A percentile compares a stretch with the other conserved stretches of the same genome.
These are phyloP conservation scores for Starmerella geochares DNA, from an alignment of 805 yeast genomes.

Conservation along the genomic window DNA sequence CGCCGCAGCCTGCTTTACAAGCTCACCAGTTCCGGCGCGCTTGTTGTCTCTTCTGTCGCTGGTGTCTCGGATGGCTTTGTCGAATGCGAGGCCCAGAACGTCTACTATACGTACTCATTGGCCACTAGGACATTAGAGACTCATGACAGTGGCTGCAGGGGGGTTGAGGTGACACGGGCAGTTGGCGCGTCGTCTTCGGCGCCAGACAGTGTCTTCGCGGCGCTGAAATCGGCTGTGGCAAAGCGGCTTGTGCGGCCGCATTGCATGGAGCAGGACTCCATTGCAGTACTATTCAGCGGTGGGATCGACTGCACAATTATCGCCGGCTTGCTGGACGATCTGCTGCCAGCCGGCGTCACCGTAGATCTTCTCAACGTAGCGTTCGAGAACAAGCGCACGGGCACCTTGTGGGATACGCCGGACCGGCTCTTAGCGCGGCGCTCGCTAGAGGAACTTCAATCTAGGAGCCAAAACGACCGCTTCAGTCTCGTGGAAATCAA, in stretches of 20 bases:
- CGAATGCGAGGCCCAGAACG: slow-evolving; percentile 25
- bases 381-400: slow-evolving; percentile 78
- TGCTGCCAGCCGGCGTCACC: slow-evolving; percentile 21
- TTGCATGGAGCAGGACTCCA: slow-evolving; percentile 18
- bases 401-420: slow-evolving; percentile 53
- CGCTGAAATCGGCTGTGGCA: slow-evolving; percentile 17
- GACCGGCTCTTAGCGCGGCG: slow-evolving; percentile 67
- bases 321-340: slow-evolving; percentile 38
- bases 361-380: slow-evolving; percentile 87
- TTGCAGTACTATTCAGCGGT: slow-evolving; percentile 77
- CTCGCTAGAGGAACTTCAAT: slow-evolving; percentile 47
- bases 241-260: slow-evolving; percentile 16
- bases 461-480: slow-evolving; percentile 31
- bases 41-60: slow-evolving; percentile 17
- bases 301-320: slow-evolving; percentile 87
- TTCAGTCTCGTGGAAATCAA: slow-evolving; percentile 55
- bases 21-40: slow-evolving; percentile 21
- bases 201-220: neutral
- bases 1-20: slow-evolving; percentile 59
- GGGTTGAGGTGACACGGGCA: neutral
- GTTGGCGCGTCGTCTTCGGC: neutral
- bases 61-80: slow-evolving; percentile 13
- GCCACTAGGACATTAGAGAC: neutral
- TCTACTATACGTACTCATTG: slow-evolving; percentile 12
- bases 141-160: neutral